phyloP scores from a whole-genome alignment of 2,329 filamentous ascomycete species.

The Cytospora leucostoma region DNA sequence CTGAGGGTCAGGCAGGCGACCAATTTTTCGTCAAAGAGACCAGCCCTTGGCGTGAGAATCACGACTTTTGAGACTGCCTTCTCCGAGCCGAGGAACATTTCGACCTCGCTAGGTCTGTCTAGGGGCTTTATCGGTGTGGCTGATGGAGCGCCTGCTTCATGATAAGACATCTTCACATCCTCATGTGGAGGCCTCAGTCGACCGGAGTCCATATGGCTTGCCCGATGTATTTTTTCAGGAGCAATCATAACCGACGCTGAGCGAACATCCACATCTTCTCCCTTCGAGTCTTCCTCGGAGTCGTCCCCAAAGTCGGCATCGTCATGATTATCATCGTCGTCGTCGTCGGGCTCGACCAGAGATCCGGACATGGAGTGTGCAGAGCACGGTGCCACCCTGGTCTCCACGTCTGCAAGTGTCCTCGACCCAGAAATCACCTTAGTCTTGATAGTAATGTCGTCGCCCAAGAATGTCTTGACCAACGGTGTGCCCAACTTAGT shows the following conservation, averaged over 20 bases:
- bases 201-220: conserved; percentile 31
- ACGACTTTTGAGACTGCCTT: conserved; percentile 44
- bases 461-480: conserved; percentile 8
- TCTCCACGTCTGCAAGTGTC: conserved; percentile 27
- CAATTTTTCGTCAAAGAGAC: conserved; percentile 51
- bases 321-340: conserved; percentile 8
- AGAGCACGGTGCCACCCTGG: conserved; percentile 22
- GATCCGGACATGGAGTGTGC: conserved; percentile 24
- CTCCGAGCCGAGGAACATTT: conserved; percentile 44
- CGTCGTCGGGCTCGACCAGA: conserved; percentile 20
- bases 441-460: conserved; percentile 26
- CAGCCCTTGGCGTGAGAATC: conserved; percentile 50
- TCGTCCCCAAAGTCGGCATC: conserved; percentile 1
- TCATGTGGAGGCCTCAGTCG: conserved; percentile 17
- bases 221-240: conserved; percentile 32
- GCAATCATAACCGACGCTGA: conserved; percentile 31
- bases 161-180: conserved; percentile 29
- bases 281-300: conserved; percentile 15
- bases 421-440: conserved; percentile 25
- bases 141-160: conserved; percentile 30
- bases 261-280: conserved; percentile 21
- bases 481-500: conserved; percentile 8
- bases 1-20: conserved; percentile 49
- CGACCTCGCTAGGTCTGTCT: conserved; percentile 36
- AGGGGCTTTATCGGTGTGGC: conserved; percentile 19